Percentiles rank a stretch among this genome's conserved stretches.
These are phyloP conservation scores for Cryptococcus neoformans DNA, from an alignment of 1,284 basidiomycete genomes.

Conservation along the genomic window DNA sequence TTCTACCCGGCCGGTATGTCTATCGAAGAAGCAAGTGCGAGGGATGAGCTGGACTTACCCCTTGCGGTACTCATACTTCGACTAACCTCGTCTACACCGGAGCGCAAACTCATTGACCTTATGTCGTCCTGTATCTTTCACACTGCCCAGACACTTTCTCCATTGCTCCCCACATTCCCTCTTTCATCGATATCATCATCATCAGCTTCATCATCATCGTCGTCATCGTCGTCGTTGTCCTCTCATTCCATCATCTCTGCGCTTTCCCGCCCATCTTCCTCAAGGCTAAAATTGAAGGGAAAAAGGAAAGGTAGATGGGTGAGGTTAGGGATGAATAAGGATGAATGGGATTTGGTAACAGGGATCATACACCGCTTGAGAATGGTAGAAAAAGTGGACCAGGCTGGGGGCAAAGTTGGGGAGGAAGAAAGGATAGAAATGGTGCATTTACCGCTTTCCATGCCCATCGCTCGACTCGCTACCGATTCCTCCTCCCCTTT, in stretches of 20 bases:
- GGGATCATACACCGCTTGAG: constrained; percentile 3
- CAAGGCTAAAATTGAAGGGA: not conserved
- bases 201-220: not conserved
- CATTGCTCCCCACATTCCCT: not conserved
- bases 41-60: constrained; percentile 2
- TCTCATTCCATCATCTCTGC: too few species aligned
- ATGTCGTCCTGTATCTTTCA: not conserved
- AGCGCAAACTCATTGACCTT: not conserved
- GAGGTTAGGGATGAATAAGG: constrained; percentile 3
- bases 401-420: too few species aligned
- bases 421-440: not conserved
- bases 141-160: not conserved
- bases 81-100: not conserved
- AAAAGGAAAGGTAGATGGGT: constrained; percentile 1
- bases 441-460: constrained; percentile 9
- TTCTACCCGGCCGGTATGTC: not conserved
- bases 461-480: constrained; percentile 7
- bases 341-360: constrained; percentile 9
- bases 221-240: not conserved
- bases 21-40: not conserved
- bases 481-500: not conserved
- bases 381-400: not conserved
- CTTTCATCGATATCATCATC: not conserved
- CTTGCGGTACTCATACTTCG: constrained; percentile 1
- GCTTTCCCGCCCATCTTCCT: too few species aligned